Base-by-base conservation (phyloP, 2,329 filamentous ascomycete species). In the Blastomyces gilchristii region DNA sequence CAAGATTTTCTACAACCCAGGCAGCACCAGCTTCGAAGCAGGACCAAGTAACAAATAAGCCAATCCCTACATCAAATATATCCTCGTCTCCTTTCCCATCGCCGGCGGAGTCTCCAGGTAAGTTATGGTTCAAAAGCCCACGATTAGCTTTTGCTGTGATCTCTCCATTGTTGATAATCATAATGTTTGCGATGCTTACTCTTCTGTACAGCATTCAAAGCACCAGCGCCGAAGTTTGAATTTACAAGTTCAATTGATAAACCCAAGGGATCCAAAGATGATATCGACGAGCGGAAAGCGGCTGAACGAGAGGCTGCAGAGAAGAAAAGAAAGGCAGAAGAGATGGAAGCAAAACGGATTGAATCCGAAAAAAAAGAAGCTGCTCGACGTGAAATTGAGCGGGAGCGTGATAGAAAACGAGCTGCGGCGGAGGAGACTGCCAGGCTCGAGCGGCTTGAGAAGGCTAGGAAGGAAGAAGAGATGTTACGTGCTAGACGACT, bases 391-490 rank as follows among this genome's bases (percentile, higher is more conserved):
- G 45, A 63, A 50, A 53, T 43, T 25, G 50, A 49, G 12, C 9
- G 39, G 61, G 41, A 59, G 31, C 22, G 52, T 53, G 53, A 59
- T 22, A 53, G 43, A 31, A 56, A 60, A 63, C 39, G 61, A 47
- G 59, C 58, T 49, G 63, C 62, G 22, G 61, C 62, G 45, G 63
- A 64, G 60, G 62, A 45, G 52, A 61, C 28, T 62, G 67, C 67
- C 22, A 54, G 39, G 45, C 41, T 45, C 39, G 63, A 54, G 49
- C 56, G 53, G 41, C 59, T 60, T 28, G 65, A 64, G 58, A 63
- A 64, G 7, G 60, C 64, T 37, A 65, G 31, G 47, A 53, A 50
- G 43, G 61, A 63, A 45, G 54, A 56, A 47, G 41, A 45, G 9
- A 14, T 43, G 25, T 11, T 22, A 45, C 41, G 54, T 41, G 60